phyloP scores from a whole-genome alignment of 2,329 filamentous ascomycete genomes.

The Exophiala viscosa region DNA sequence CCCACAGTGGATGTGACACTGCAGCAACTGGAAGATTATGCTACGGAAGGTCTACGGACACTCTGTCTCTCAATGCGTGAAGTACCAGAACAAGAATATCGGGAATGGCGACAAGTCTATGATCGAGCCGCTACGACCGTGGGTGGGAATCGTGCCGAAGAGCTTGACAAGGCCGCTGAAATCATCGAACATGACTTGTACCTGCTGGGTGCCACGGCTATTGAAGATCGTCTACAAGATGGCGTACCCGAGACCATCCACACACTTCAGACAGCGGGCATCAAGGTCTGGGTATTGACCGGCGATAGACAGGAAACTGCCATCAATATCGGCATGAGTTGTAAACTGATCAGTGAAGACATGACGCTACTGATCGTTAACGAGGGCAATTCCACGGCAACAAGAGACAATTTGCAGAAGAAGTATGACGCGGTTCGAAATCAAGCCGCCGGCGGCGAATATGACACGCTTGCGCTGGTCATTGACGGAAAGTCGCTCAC shows the following conservation, averaged over 20 bases:
- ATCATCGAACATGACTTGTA: conserved; percentile 90
- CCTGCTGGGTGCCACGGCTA: conserved; percentile 90
- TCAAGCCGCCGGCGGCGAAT: conserved; percentile 61
- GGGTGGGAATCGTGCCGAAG: conserved; percentile 84
- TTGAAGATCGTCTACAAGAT: conserved; percentile 94
- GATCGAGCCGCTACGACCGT: conserved; percentile 87
- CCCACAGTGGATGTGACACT: conserved; percentile 85
- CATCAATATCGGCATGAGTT: conserved; percentile 99
- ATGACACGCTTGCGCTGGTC: conserved; percentile 82
- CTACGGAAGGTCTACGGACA: conserved; percentile 89
- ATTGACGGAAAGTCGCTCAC: conserved; percentile 97
- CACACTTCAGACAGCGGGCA: conserved; percentile 90
- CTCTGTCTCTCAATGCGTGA: conserved; percentile 94
- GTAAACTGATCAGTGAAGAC: conserved; percentile 95
- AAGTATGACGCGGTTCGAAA: conserved; percentile 87
- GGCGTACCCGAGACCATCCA: conserved; percentile 98
- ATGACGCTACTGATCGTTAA: conserved; percentile 98
- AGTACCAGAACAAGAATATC: conserved; percentile 81
- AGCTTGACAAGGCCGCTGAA: conserved; percentile 95
- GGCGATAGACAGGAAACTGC: conserved; percentile 97
- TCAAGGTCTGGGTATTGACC: conserved; percentile 98
- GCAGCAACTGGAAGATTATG: conserved; percentile 96
- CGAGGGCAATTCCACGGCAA: conserved; percentile 74
- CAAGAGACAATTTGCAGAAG: conserved; percentile 84
- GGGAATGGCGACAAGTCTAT: conserved; percentile 80